Base-by-base conservation (phyloP, 2,329 filamentous ascomycete genomes). In the Pyrenophora seminiperda region DNA sequence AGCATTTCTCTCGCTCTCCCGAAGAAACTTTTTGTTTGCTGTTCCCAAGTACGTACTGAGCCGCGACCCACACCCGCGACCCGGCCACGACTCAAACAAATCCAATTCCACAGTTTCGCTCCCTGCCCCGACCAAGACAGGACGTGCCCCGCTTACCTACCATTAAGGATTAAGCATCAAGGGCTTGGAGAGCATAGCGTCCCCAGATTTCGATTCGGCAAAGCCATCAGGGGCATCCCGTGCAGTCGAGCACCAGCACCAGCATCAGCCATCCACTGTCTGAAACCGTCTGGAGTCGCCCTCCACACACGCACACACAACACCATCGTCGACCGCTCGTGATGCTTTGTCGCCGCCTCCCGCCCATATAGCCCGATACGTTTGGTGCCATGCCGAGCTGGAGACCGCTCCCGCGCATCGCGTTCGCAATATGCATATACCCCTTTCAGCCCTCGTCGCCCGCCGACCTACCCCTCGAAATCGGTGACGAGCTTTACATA, bases 401-500 rank as follows among this genome's bases (percentile, higher is more conserved):
- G 94, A 87, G 90, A 83, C 93, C 94, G 69, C 84, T 99, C 75
- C 90, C 92, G 75, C 90, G 91, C 68, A 97, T 99, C 79, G 94
- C 92, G 71, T 99, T 97, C 80, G 95, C 93, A 65, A 90, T 99
- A 75, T 94, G 93, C 80, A 92, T 88, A 62, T 96, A 92, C 74
- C 94, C 94, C 30, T 99, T 99, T 77, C 83, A 89, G 65, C 90
- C 94, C 53, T 87, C 89, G 53, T 87, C 87, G 59, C 85, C 91
- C 45, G 90, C 91, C 72, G 94, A 99, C 75, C 86, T 99, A 15
- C 94, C 95, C 7, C 87, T 99, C 72, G 92, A 99, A 75, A 90
- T 99, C 58, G 94, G 94, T 73, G 94, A 99, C 82, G 94, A 99
- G 76, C 81, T 99, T 59, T 99, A 99, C 77, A 95, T 99, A 61